Percentiles rank a stretch among this genome's conserved stretches.
phyloP scores from a whole-genome alignment of 371 early-diverging fungal genomes.

The Actinomortierella ambigua region DNA sequence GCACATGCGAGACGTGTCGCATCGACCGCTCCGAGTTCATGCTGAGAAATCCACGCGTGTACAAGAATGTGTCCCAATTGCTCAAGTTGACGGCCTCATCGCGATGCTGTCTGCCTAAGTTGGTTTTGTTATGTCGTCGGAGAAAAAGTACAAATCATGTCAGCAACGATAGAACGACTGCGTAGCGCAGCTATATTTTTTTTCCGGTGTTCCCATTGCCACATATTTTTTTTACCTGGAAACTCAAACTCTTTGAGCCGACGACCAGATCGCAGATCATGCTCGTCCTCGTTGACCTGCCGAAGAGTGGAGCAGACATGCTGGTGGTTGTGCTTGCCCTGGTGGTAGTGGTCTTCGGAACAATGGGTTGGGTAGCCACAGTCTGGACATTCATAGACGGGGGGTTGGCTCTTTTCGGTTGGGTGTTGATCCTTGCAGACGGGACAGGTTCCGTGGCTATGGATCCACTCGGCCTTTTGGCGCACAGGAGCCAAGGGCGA shows the following conservation, averaged over 20 bases:
- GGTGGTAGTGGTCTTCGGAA: constrained; percentile 72
- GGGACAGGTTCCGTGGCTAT: constrained; percentile 74
- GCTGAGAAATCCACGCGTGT: constrained; percentile 82
- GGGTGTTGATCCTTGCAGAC: constrained; percentile 62
- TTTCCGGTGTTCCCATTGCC: no score
- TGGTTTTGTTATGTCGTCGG: not conserved
- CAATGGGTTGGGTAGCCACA: constrained; percentile 90
- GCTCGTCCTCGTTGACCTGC: constrained; percentile 83
- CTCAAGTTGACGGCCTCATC: constrained; percentile 82
- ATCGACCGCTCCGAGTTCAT: constrained; percentile 77
- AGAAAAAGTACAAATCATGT: not conserved
- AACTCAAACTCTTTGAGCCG: constrained; percentile 84
- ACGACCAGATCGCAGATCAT: constrained; percentile 82
- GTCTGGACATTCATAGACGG: constrained; percentile 76
- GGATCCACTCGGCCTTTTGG: constrained; percentile 70
- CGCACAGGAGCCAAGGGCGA: constrained; percentile 77
- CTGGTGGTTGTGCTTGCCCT: constrained; percentile 62
- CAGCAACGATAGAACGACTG: constrained; percentile 1
- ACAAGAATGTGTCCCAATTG: constrained; percentile 84
- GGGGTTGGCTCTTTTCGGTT: constrained; percentile 48
- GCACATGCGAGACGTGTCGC: constrained; percentile 81
- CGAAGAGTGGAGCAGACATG: constrained; percentile 65
- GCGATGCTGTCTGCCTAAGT: constrained; percentile 68
- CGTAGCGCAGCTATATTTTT: no score
- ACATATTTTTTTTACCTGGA: constrained; percentile 63